Base-by-base conservation (phyloP, 1,139 yeast genomes). In the Zygotorulaspora mrakii region DNA sequence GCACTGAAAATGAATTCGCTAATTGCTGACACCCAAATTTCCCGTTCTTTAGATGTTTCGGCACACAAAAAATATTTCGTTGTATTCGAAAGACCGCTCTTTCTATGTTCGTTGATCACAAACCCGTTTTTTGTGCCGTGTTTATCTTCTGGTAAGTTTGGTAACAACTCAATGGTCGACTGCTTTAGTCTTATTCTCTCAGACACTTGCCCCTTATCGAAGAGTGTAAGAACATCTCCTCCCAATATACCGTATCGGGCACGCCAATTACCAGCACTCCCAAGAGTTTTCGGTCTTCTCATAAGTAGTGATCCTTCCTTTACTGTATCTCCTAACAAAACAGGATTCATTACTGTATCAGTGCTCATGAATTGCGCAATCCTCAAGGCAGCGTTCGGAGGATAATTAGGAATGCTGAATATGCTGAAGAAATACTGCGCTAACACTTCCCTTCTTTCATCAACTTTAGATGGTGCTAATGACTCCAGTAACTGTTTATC, bases 41-140 rank as follows among this genome's bases (percentile, higher is more conserved):
- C 94, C 39, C 95, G 74, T 53, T 87, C 95, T 23, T 69, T 71
- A 39, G 83, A 86, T 1, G 83, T 77, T 59, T 88, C 96, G 2
- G 95, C 87, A 63, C 95, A 87, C 46, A 88, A 73, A 37, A 80
- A 75, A 59, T 84, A 88, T 44, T 78, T 79, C 2, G 77, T 73
- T 25, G 77, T 68, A 14, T 73, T 67, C 1, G 81, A 71, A n/a
- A 75, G 64, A 35, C 76, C 73, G 18, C 77, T 70, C 52, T 76
- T 78, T 46, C 73, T 75, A 5, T 76, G 71, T 57, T 86, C 95
- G 66, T 76, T 69, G 1, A 87, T 68, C 28, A 82, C 69, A 55
- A 87, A 82, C 0, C 91, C 94, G 65, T 85, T 89, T 42, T 86
- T 70, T 40, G 80, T 82, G 2, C 89, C 87, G 44, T 76, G 74